Percentiles rank a stretch among this genome's conserved stretches.
These are phyloP conservation scores for Penicillium longicatenatum DNA, from an alignment of 495 filamentous ascomycete genomes.

Conservation along the genomic window DNA sequence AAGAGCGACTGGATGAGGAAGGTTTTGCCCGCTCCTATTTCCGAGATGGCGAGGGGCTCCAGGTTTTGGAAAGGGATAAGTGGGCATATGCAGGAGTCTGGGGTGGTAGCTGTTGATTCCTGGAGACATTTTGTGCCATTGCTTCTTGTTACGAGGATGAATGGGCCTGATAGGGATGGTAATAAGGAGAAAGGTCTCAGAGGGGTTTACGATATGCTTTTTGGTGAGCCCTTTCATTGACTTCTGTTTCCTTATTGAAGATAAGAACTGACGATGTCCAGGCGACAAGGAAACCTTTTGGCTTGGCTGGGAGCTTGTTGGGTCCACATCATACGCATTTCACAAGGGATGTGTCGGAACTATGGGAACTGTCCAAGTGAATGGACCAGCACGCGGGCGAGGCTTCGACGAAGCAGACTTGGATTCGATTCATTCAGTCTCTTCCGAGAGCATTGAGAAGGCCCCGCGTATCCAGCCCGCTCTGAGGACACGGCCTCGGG, in stretches of 20 bases:
- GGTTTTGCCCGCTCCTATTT: conserved; percentile 24
- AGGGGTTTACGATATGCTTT: conserved; percentile 32
- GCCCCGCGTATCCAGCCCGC: neutral
- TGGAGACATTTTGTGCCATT: conserved; percentile 29
- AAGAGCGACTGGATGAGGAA: conserved; percentile 24
- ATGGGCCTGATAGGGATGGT: conserved; percentile 31
- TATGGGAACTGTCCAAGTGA: conserved; percentile 17
- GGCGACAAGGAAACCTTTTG: conserved; percentile 36
- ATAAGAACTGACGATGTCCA: too few species aligned
- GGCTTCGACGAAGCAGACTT: too few species aligned
- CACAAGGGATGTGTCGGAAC: conserved; percentile 23
- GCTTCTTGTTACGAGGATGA: conserved; percentile 30
- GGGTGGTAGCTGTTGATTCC: conserved; percentile 33
- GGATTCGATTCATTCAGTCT: too few species aligned
- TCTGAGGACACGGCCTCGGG: too few species aligned
- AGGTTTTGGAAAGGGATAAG: conserved; percentile 29
- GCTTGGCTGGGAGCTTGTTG: conserved; percentile 30
- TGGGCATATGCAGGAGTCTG: conserved; percentile 34
- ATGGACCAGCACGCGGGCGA: too few species aligned
- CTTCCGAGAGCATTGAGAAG: neutral
- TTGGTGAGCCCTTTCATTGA: too few species aligned
- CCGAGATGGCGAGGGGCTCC: conserved; percentile 15
- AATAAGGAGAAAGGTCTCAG: conserved; percentile 11
- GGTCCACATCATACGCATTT: conserved; percentile 27
- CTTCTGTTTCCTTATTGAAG: too few species aligned